Evolutionary conservation across 768 basidiomycete genomes (phyloP).

Genomic region (Mrakia frigida): DNA sequence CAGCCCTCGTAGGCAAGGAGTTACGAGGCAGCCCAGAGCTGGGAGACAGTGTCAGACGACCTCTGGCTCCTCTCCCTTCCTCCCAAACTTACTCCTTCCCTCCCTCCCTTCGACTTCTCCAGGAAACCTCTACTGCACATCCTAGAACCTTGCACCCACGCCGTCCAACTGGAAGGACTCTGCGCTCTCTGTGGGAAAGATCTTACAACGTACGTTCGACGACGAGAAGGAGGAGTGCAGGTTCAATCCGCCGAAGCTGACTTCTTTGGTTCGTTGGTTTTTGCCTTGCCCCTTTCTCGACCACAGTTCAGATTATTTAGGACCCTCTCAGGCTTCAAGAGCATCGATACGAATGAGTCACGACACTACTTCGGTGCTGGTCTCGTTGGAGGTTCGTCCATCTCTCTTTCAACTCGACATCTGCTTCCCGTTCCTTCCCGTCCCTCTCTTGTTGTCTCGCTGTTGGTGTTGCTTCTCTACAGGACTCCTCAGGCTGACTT

Average conservation of each 20-base stretch:
- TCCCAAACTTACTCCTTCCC: not conserved
- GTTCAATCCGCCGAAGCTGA: not conserved
- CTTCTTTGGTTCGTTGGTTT: not conserved
- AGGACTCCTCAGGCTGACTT: not conserved
- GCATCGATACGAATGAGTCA: slow-evolving; percentile 93
- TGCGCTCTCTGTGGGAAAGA: slow-evolving; percentile 95
- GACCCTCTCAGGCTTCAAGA: slow-evolving; percentile 76
- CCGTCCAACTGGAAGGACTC: slow-evolving; percentile 82
- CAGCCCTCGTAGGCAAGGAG: no score
- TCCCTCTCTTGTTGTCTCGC: not conserved
- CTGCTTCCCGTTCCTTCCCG: not conserved
- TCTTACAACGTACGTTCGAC: slow-evolving; percentile 52
- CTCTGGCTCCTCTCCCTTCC: not conserved
- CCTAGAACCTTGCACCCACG: slow-evolving; percentile 71
- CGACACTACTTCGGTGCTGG: slow-evolving; percentile 81
- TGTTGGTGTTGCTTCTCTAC: no score
- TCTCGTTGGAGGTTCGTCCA: slow-evolving; percentile 65
- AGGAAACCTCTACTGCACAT: slow-evolving; percentile 4
- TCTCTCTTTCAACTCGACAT: slow-evolving; percentile 18
- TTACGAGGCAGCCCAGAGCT: no score
- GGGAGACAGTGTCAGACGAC: not conserved
- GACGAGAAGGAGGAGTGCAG: no score
- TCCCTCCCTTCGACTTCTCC: not conserved
- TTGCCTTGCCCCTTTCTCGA: no score
- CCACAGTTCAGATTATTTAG: slow-evolving; percentile 79